Evolutionary conservation across 2,329 filamentous ascomycete species (phyloP), one percentile per base, ranked within the genome.

Genomic region (Ceratocystis papillata): DNA sequence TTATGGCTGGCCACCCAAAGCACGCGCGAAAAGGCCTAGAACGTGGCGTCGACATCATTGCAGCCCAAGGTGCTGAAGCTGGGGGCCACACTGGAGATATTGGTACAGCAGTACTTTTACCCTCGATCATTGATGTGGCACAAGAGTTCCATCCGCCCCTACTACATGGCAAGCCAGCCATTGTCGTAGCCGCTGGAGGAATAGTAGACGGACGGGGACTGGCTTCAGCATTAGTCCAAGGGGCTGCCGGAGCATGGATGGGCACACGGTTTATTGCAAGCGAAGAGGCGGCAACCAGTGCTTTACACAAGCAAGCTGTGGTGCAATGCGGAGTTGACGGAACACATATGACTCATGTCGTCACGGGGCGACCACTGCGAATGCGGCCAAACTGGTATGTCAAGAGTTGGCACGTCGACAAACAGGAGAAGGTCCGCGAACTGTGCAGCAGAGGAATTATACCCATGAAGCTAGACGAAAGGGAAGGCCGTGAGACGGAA

Each of bases 1-100:
- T 96, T 75, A 96, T 96, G 92, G 91, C 96, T 22, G 93, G 93
- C 0, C 89, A 92, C 71, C 92, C 93, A 1, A 90, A 88, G 74
- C 93, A 97, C 75, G 92, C 92, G 0, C 83, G 87, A 74, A 96
- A 96, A 78, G 92, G 92, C 1, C 79, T 97, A 3, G 84, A 90
- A 62, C 83, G 87, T 0, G 93, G 93, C 55, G 90, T 96, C 8
- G 93, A 97, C 76, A 87, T 96, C 69, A 83, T 97, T 5, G 96
- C 91, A 74, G 87, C 92, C 1, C 93, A 97, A 78, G 93, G 93
- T 60, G 90, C 90, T 63, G 93, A 97, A 75, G 93, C 92, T 1
- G 93, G 93, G 20, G 93, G 92, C 0, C 93, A 97, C 77, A 96
- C 93, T 1, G 92, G 92, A 37, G 87, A 94, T 68, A 85, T 96